These are phyloP conservation scores for Acer yangbiense DNA, from an alignment of 345 rosid species.

Conservation along the genomic window DNA sequence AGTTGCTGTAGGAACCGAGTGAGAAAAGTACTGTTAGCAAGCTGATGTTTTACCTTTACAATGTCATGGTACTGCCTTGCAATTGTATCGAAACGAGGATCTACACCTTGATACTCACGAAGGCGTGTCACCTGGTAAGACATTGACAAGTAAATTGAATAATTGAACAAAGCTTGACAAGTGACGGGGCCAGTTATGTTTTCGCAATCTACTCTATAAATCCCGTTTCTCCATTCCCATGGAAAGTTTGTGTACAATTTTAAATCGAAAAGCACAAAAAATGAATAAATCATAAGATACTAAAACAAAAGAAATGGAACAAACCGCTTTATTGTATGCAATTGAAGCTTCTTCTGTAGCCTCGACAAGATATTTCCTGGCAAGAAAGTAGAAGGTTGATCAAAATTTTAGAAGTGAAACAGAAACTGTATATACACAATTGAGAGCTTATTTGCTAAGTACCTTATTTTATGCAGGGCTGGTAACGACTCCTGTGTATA, in stretches of 20 bases:
- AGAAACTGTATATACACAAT: neutral
- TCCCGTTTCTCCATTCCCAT: neutral
- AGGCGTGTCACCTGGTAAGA: constrained; percentile 79
- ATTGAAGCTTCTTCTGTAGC: constrained; percentile 96
- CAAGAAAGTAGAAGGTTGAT: constrained; percentile 4
- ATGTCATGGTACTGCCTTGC: constrained; percentile 96
- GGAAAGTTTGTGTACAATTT: neutral
- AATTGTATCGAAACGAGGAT: constrained; percentile 89
- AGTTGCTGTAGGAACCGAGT: neutral
- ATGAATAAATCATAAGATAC: neutral
- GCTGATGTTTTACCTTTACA: constrained; percentile 60
- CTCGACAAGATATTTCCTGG: constrained; percentile 88
- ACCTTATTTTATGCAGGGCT: constrained; percentile 93
- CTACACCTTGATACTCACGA: constrained; percentile 96
- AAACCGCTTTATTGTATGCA: constrained; percentile 95
- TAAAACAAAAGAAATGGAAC: constrained; percentile 28
- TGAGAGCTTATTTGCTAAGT: constrained; percentile 1
- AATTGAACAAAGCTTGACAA: neutral
- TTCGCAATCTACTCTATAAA: neutral
- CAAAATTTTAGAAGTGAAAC: neutral
- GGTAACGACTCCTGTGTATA: constrained; percentile 90
- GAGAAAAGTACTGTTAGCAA: neutral
- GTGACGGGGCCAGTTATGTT: neutral
- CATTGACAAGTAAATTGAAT: constrained; percentile 1
- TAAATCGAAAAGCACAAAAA: neutral